Evolutionary conservation across 2,329 filamentous ascomycete species (phyloP).

Genomic region (Arthroderma sp.): DNA sequence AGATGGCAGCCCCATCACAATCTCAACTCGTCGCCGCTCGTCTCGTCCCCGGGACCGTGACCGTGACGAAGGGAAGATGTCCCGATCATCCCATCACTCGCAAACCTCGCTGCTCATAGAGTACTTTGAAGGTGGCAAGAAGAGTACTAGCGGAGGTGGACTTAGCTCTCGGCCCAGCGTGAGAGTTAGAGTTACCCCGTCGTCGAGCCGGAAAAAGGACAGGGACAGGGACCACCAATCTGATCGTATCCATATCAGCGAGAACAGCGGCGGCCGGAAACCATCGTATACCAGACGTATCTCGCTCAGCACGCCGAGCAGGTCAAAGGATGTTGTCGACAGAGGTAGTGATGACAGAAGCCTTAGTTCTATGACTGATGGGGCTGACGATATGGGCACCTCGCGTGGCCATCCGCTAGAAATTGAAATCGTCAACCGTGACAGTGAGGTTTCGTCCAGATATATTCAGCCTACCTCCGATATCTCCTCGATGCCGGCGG

Average conservation of each 20-base stretch:
- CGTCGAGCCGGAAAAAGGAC: slow-evolving; percentile 45
- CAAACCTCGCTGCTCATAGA: slow-evolving; percentile 89
- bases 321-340: slow-evolving; percentile 25
- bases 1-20: slow-evolving; percentile 68
- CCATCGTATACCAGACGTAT: slow-evolving; percentile 57
- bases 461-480: slow-evolving; percentile 65
- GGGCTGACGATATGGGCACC: slow-evolving; percentile 63
- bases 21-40: slow-evolving; percentile 50
- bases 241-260: slow-evolving; percentile 78
- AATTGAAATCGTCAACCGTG: slow-evolving; percentile 66
- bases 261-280: slow-evolving; percentile 61
- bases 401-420: slow-evolving; percentile 59
- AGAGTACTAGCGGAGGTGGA: slow-evolving; percentile 33
- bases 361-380: slow-evolving; percentile 49
- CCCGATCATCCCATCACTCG: slow-evolving; percentile 46
- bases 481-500: slow-evolving; percentile 70
- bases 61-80: slow-evolving; percentile 40
- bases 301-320: slow-evolving; percentile 42
- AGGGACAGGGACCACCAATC: slow-evolving; percentile 27
- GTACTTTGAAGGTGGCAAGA: slow-evolving; percentile 77
- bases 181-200: slow-evolving; percentile 66
- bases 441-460: slow-evolving; percentile 55
- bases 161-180: slow-evolving; percentile 68
- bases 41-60: slow-evolving; percentile 48
- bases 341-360: slow-evolving; percentile 43